Conservation (phyloP, 2,329 filamentous ascomycete species). For the Alternaria tenuissima region DNA sequence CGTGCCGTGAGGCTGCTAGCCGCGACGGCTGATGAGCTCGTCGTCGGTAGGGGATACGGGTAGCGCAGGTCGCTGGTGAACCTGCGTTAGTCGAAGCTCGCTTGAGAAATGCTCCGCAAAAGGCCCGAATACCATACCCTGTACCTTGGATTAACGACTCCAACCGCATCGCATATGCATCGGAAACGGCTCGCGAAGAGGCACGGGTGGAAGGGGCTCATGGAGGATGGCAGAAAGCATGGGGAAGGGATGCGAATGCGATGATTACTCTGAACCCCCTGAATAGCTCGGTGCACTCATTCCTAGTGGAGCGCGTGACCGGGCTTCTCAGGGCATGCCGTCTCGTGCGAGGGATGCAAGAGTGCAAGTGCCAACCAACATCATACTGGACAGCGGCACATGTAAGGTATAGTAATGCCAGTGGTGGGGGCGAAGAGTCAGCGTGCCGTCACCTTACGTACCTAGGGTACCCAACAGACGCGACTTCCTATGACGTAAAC, state of each 20-base stretch:
- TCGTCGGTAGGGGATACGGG: conserved; percentile 8
- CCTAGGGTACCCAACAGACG: neutral
- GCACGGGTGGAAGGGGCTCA: neutral
- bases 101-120: conserved; percentile 12
- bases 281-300: neutral
- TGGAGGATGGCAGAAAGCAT: neutral
- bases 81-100: conserved; percentile 12
- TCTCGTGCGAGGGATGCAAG: neutral
- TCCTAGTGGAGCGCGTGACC: neutral
- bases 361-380: neutral
- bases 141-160: conserved; percentile 1
- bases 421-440: neutral
- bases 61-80: conserved; percentile 5
- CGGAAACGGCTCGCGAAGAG: conserved; percentile 3
- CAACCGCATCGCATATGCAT: neutral
- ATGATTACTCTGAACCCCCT: neutral
- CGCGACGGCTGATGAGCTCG: conserved; percentile 3
- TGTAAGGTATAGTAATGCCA: neutral
- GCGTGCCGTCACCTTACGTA: neutral
- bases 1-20: neutral
- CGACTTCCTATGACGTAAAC: neutral
- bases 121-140: conserved; percentile 2
- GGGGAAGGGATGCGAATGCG: neutral
- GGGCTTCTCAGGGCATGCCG: neutral
- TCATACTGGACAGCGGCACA: neutral